Conservation (phyloP, 495 filamentous ascomycete species). For the Podospora anserina region DNA sequence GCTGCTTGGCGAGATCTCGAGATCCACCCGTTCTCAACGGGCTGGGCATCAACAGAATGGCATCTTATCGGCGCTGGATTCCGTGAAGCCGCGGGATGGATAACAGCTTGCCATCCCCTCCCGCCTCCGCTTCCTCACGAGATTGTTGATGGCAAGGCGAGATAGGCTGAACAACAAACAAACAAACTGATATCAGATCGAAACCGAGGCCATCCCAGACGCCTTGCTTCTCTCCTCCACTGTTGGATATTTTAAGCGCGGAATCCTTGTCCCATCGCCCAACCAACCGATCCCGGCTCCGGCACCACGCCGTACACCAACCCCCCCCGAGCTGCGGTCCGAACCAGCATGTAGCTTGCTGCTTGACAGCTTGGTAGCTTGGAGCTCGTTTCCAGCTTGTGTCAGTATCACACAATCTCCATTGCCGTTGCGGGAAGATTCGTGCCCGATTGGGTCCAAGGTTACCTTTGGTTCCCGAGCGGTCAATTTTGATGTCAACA, state of each 20-base stretch:
- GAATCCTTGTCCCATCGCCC: background rate
- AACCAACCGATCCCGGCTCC: background rate
- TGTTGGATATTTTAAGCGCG: background rate
- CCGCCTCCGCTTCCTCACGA: background rate
- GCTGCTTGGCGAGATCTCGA: conserved; percentile 2
- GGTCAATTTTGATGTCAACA: background rate
- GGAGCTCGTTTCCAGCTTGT: background rate
- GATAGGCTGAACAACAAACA: background rate
- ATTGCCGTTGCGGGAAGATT: background rate
- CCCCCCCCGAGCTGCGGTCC: background rate
- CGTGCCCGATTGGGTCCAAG: background rate
- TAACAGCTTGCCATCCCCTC: background rate
- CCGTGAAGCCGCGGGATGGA: background rate
- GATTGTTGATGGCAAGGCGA: background rate
- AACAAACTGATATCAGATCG: background rate
- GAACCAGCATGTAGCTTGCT: background rate
- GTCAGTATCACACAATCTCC: background rate
- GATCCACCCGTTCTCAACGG: background rate
- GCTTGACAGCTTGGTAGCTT: conserved; percentile 1
- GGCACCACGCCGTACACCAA: conserved; percentile 3
- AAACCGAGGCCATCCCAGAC: background rate
- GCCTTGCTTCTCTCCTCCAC: background rate
- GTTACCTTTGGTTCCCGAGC: background rate
- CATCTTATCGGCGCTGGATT: background rate
- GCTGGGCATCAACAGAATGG: conserved; percentile 2